Base-by-base conservation (phyloP, 2,329 filamentous ascomycete genomes). In the Aspergillus hortae region DNA sequence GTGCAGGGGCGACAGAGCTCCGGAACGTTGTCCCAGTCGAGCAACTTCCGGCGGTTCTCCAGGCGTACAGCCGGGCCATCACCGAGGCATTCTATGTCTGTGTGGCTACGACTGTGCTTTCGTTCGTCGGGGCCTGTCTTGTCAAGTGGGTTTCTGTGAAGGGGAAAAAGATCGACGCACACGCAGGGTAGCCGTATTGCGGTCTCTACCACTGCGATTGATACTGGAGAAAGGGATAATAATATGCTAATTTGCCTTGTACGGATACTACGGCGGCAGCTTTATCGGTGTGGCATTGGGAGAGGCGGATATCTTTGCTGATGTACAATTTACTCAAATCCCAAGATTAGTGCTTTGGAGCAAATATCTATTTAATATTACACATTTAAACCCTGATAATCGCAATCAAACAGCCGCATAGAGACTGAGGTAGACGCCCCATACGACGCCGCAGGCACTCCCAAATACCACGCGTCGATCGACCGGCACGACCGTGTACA, bases 401-500 rank as follows among this genome's bases (percentile, higher is more conserved):
- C 15, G 15, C n/a, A 14, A 35, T 44, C 11, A 71, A 57, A 63
- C 59, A 21, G 71, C 75, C 35, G 78, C 79, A 57, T 83, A 70
- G 62, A 91, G 72, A 65, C 87, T 90, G 71, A 92, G 75, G 67
- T 89, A 92, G 40, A 91, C 77, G 0, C 86, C 85, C 89, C 89
- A 92, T 12, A 76, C 79, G 21, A 92, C 77, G 4, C 89, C 88
- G 15, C 87, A 87, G 46, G 87, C 68, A 58, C 84, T 83, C n/a
- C 85, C 87, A 55, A 91, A 80, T 32, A 92, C 72, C 46, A 88
- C 86, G 35, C 89, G 78, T 48, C 80, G 79, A 62, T 90, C 81
- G 3, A 90, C 82, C n/a, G 85, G 88, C 57, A 88, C 80, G 54
- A 90, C 74, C 1, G 84, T 79, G 64, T 88, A 91, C 75, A 88